Evolutionary conservation across 1,284 basidiomycete species (phyloP), one percentile per base, ranked within the genome.

Genomic region (Trichosporon sp.): DNA sequence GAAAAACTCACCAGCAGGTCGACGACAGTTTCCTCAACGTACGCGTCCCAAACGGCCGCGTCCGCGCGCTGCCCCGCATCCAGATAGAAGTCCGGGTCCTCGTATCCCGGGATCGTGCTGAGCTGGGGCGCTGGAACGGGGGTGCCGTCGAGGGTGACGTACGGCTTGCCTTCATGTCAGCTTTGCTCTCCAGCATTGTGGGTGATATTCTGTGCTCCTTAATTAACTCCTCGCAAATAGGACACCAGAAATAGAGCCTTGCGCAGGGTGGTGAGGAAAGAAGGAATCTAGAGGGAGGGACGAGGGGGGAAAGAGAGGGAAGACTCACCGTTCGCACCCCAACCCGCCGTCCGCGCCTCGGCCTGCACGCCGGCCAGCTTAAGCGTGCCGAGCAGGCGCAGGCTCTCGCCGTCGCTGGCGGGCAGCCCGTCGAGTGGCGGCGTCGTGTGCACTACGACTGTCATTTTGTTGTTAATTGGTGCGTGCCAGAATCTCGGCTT

Each of bases 1-100:
- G 42, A 1, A 34, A 1, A 3, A 75, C 81, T 67, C 56, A 82
- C 81, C 15, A 80, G 72, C 0, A 83, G 74, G 65, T 83, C 81
- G 1, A 76, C 73, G 9, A 81, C 68, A 27, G 75, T 74, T n/a
- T 73, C 75, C 27, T 82, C 76, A 47, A 83, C 78, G 66, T 78
- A 80, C 2, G 79, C 72, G 67, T 72, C 72, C 81, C 81, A 83
- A 7, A 72, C 68, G 4, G 72, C 56, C 2, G 70, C 65, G 32
- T 83, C 79, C 2, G 77, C 74, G 29, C 68, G 73, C 34, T 81
- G 76, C 13, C 58, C 44, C 2, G 35, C 31, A 1, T 68, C 68
- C 4, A 82, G 73, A 0, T 65, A 68, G 9, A 13, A n/a, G 66
- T 81, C 79, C 6, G 75, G 74, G 64, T 80, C 74, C 29, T 68